phyloP scores from a whole-genome alignment of 441 rosid species.

The Breynia disticha region DNA sequence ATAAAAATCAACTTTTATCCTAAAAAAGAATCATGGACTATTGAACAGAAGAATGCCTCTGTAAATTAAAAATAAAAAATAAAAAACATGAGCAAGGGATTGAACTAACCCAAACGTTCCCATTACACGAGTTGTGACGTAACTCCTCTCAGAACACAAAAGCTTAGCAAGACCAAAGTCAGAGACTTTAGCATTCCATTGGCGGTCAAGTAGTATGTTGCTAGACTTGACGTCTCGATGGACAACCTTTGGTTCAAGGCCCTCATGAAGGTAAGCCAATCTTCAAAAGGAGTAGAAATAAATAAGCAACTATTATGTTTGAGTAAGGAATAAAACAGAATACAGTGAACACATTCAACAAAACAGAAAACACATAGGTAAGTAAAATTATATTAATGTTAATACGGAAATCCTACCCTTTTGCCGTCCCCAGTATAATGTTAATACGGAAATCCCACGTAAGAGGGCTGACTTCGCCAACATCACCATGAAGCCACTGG shows the following conservation, averaged over 20 bases:
- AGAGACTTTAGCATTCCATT: conserved; percentile 83
- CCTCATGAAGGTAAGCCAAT: conserved; percentile 95
- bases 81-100: neutral
- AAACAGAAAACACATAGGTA: neutral
- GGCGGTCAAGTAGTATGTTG: conserved; percentile 82
- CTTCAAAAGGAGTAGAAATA: conserved; percentile 26
- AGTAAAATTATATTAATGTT: too few species aligned
- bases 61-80: neutral
- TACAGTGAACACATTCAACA: too few species aligned
- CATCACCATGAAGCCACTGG: conserved; percentile 95
- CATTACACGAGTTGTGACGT: conserved; percentile 95
- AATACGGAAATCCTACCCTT: conserved; percentile 39
- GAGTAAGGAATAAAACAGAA: neutral
- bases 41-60: too few species aligned
- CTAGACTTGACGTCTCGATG: conserved; percentile 89
- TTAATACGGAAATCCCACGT: conserved; percentile 89
- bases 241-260: conserved; percentile 97
- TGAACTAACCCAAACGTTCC: conserved; percentile 87
- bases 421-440: conserved; percentile 79
- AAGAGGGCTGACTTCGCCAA: conserved; percentile 75
- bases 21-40: neutral
- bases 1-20: conserved; percentile 10
- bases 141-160: conserved; percentile 68
- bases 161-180: conserved; percentile 98
- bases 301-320: conserved; percentile 7